These are phyloP conservation scores for Pythium aristosporum DNA, from an alignment of 352 stramenopile genomes.

Conservation along the genomic window DNA sequence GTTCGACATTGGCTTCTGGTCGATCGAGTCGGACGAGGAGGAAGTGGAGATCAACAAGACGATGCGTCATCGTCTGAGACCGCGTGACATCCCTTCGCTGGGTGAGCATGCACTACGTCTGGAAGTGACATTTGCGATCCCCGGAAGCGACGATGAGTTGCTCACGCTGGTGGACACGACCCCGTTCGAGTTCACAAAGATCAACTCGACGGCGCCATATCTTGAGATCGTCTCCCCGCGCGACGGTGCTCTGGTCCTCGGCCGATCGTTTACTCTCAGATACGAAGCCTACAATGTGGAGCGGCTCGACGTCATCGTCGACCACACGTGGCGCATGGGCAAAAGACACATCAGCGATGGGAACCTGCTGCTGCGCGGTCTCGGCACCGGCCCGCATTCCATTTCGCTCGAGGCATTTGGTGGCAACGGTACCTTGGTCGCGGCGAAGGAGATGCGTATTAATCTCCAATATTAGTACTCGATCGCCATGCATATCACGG, in stretches of 20 bases:
- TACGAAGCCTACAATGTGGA: slow-evolving; percentile 41
- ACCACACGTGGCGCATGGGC: slow-evolving; percentile 27
- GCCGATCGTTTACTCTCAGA: slow-evolving; percentile 33
- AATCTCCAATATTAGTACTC: neutral
- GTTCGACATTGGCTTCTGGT: slow-evolving; percentile 40
- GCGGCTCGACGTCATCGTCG: slow-evolving; percentile 31
- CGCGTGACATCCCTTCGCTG: slow-evolving; percentile 4
- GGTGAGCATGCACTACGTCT: slow-evolving; percentile 30
- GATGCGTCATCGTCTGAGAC: slow-evolving; percentile 20
- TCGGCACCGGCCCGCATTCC: slow-evolving; percentile 33
- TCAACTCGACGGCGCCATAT: slow-evolving; percentile 11
- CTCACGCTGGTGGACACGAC: slow-evolving; percentile 30
- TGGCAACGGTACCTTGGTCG: neutral
- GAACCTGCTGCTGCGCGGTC: slow-evolving; percentile 42
- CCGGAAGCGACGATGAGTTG: slow-evolving; percentile 35
- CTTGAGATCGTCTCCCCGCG: slow-evolving; percentile 30
- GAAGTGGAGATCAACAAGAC: slow-evolving; percentile 21
- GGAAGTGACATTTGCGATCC: slow-evolving; percentile 39
- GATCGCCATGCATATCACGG: too few species aligned
- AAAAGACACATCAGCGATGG: slow-evolving; percentile 39
- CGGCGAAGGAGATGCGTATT: neutral
- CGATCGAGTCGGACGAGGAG: neutral
- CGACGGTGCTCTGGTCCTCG: slow-evolving; percentile 27
- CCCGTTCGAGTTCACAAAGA: slow-evolving; percentile 19
- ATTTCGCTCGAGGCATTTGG: slow-evolving; percentile 32